Percentiles rank a stretch among this genome's conserved stretches.
Conservation (phyloP, 805 yeast genomes). For the Barnettozyma pratensis region DNA sequence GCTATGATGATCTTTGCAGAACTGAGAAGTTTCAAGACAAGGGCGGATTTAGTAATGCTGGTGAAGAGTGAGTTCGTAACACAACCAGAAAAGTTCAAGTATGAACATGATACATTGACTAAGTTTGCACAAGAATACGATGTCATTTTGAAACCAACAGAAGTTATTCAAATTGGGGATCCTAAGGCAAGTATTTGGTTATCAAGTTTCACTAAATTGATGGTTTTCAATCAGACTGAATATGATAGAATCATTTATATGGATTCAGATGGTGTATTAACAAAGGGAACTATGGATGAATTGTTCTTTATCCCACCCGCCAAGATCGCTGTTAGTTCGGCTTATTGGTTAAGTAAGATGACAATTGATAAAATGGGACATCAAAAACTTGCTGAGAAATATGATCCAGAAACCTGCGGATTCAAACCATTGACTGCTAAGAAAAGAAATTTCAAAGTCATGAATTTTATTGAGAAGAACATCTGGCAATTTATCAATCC, state of each 20-base stretch:
- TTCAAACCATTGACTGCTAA: constrained; percentile 20
- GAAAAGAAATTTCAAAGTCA: constrained; percentile 18
- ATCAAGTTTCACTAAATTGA: constrained; percentile 49
- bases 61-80: constrained; percentile 28
- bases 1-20: constrained; percentile 43
- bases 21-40: constrained; percentile 33
- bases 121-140: constrained; percentile 8
- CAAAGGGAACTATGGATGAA: constrained; percentile 42
- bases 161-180: constrained; percentile 11
- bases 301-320: constrained; percentile 45
- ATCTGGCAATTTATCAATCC: constrained; percentile 1
- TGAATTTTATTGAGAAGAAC: constrained; percentile 1
- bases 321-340: constrained; percentile 41
- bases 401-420: constrained; percentile 15
- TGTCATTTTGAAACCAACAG: constrained; percentile 16
- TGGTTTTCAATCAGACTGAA: constrained; percentile 43
- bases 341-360: constrained; percentile 34
- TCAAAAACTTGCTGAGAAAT: constrained; percentile 15
- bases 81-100: constrained; percentile 11
- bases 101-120: constrained; percentile 9
- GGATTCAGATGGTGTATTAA: constrained; percentile 49
- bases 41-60: constrained; percentile 44
- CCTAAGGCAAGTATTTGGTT: constrained; percentile 34
- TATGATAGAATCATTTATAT: constrained; percentile 51
- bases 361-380: constrained; percentile 20